These are phyloP conservation scores for Penicillium herquei DNA, from an alignment of 495 filamentous ascomycete species.

Conservation along the genomic window DNA sequence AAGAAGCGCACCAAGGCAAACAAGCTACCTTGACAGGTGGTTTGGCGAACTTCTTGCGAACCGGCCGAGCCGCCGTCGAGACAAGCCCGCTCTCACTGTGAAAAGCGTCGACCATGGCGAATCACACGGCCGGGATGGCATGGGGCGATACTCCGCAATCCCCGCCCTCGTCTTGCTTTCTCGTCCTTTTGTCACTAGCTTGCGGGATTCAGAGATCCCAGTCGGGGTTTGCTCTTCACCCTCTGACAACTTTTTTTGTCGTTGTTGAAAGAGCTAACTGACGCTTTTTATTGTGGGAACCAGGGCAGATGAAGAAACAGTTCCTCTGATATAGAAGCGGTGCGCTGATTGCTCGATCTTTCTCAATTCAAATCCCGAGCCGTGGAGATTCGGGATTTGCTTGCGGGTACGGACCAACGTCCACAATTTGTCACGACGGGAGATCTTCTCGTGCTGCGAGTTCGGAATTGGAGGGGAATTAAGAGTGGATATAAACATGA, in stretches of 20 bases:
- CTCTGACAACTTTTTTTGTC: background rate
- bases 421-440: constrained; percentile 16
- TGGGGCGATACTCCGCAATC: constrained; percentile 16
- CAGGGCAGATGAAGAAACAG: constrained; percentile 6
- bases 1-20: constrained; percentile 54
- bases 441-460: background rate
- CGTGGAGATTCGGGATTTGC: constrained; percentile 34
- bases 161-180: constrained; percentile 6
- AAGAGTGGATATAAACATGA: constrained; percentile 1
- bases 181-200: constrained; percentile 5
- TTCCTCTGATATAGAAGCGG: constrained; percentile 26
- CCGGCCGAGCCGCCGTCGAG: constrained; percentile 21
- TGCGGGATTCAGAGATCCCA: background rate
- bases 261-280: background rate
- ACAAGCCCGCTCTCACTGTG: constrained; percentile 16
- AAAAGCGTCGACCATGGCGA: constrained; percentile 30
- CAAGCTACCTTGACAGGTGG: constrained; percentile 66
- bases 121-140: constrained; percentile 18
- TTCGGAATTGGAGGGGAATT: background rate
- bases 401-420: constrained; percentile 9
- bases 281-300: background rate
- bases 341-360: constrained; percentile 25
- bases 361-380: constrained; percentile 26
- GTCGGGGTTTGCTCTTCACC: constrained; percentile 3
- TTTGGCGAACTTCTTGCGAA: constrained; percentile 50